phyloP scores from a whole-genome alignment of 139 green algal species.

The Gonium pectorale region DNA sequence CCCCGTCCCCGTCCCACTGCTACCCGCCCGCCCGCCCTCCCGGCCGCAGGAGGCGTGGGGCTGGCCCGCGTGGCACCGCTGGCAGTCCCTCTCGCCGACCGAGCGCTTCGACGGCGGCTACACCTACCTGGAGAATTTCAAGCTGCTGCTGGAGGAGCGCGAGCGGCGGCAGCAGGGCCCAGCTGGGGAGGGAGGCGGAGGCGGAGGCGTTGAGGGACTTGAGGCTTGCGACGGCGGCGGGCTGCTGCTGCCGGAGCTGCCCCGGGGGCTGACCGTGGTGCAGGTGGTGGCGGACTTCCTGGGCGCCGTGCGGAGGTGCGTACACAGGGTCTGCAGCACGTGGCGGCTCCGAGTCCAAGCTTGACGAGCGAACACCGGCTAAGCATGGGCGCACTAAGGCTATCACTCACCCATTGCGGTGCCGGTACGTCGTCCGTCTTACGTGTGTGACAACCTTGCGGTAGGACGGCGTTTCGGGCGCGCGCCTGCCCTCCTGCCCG shows the following conservation, averaged over 20 bases:
- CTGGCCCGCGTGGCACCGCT: conserved; percentile 12
- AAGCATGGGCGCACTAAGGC: not conserved
- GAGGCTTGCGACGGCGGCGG: too few species aligned
- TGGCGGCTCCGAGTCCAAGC: not conserved
- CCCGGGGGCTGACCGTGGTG: not conserved
- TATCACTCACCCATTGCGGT: not conserved
- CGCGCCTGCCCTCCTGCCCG: not conserved
- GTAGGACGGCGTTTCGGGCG: too few species aligned
- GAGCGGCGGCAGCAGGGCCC: not conserved
- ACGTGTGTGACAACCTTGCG: not conserved
- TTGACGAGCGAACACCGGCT: not conserved
- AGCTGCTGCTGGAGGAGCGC: conserved; percentile 27
- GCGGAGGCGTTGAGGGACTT: not conserved
- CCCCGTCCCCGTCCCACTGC: not conserved
- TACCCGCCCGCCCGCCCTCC: not conserved
- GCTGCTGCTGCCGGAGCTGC: not conserved
- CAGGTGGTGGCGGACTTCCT: conserved; percentile 34
- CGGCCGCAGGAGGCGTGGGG: conserved; percentile 17
- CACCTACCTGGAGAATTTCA: conserved; percentile 23
- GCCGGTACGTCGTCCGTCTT: not conserved
- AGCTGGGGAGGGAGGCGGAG: not conserved
- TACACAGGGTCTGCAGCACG: too few species aligned
- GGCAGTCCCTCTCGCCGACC: not conserved
- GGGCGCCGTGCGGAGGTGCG: not conserved
- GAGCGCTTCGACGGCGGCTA: not conserved